Evolutionary conservation across 164 flowering plant species (phyloP), one percentile per base, ranked within the genome.

Genomic region (Sedum album): DNA sequence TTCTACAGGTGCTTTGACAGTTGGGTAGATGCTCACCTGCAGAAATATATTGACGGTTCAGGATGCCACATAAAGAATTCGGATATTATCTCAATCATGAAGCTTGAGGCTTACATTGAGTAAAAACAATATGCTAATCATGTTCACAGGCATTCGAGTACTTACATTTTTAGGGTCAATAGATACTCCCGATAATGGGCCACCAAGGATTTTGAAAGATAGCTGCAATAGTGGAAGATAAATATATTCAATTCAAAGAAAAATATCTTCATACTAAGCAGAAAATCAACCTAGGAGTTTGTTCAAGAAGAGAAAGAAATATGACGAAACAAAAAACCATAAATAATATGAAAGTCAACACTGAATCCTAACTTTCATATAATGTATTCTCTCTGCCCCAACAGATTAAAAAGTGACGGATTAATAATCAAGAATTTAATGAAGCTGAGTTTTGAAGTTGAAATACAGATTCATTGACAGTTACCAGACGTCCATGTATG

Each of bases 141-240:
- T 30, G n/a, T 57, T 2, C 28, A 20, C 20, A 31, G 23, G 4
- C 31, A 18, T 38, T 68, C 25, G 42, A 30, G 9, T 36, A 77
- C 97, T 88, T 78, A 95, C 99, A 69, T 89, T 78, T 89, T 95
- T 95, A 64, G 97, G 85, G 79, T 92, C 97, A 77, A 95, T 79
- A 4, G 86, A 79, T 81, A 87, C 85, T 76, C 99, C 93, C 63
- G 98, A 90, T 61, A 89, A 62, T 65, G 99, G 83, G 31, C 82
- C 87, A 55, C 99, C 99, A 23, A 70, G 61, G 53, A 95, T 84
- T 82, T 85, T 95, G 81, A 95, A 92, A 61, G 97, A 85, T 15
- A 88, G 95, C 99, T 95, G 90, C 69, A 76, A 66, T 28, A 44
- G 76, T 20, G 39, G 57, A 41, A 60, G 41, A 81, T 69, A n/a